Conservation (phyloP, 768 basidiomycete species). For the Tylopilus sp. region DNA sequence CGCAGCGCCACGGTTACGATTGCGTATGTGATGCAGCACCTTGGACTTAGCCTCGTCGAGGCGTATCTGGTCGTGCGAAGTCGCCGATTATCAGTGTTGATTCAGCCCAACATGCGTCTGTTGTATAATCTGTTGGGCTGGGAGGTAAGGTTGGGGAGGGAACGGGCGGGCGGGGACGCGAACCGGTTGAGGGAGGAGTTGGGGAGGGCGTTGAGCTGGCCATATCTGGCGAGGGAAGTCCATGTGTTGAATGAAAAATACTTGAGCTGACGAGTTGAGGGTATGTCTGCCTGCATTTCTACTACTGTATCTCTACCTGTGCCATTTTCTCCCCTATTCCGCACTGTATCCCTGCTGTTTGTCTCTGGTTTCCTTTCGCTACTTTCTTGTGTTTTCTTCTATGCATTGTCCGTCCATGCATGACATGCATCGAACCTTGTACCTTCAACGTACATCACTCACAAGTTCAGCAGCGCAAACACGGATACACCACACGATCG, state of each 20-base stretch:
- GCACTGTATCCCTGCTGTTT: not conserved
- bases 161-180: slow-evolving; percentile 55
- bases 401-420: too few species aligned
- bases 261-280: slow-evolving; percentile 34
- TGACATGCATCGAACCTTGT: too few species aligned
- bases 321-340: not conserved
- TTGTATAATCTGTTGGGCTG: slow-evolving; percentile 93
- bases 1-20: slow-evolving; percentile 94
- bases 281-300: not conserved
- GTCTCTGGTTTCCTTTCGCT: not conserved
- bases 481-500: too few species aligned
- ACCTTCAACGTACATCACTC: too few species aligned
- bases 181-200: slow-evolving; percentile 54
- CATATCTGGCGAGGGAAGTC: slow-evolving; percentile 81
- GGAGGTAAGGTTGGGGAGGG: slow-evolving; percentile 89
- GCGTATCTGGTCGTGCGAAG: slow-evolving; percentile 93
- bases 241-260: slow-evolving; percentile 87
- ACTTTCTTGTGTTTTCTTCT: not conserved
- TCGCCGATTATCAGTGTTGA: slow-evolving; percentile 82
- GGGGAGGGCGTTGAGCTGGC: slow-evolving; percentile 73
- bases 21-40: slow-evolving; percentile 96
- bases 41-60: slow-evolving; percentile 80
- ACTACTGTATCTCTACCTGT: not conserved
- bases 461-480: too few species aligned
- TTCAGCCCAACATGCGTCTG: slow-evolving; percentile 95